Evolutionary conservation across 805 yeast genomes (phyloP), one percentile per base, ranked within the genome.

Genomic region (Candida railenensis): DNA sequence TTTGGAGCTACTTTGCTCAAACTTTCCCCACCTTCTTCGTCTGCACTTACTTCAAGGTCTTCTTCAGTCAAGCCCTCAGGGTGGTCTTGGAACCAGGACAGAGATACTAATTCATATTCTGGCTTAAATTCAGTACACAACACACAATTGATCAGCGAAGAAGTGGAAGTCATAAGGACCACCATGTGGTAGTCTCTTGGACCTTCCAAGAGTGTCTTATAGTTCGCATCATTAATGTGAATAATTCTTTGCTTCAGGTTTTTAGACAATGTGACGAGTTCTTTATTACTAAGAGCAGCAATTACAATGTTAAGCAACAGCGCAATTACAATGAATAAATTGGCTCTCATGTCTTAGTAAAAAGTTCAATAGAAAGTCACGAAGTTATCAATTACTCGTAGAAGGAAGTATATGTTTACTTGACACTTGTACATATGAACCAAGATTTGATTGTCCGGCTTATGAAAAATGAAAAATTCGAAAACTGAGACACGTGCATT

Each of bases 41-140:
- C 57, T n/a, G 47, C 54, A 3, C 45, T 49, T 21, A 72, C 77
- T 40, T 74, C 77, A 37, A 71, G 78, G 48, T 69, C 66, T 3
- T 50, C 53, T 16, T 56, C 57, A 20, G 57, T 49, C 16, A 67
- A 49, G 14, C 76, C 76, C 15, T 63, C 42, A 18, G 89, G 85
- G 56, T 80, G 83, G 37, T 78, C 83, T 34, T 73, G 59, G 46
- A 67, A 59, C 66, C 75, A 77, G 20, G 91, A 83, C 42, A 70
- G 57, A 5, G 88, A 95, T 36, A 89, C 65, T 37, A 66, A 59
- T 15, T 77, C 77, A 57, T 65, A 87, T 37, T 77, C 78, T 2
- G 97, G 96, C 21, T 76, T 81, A 55, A 87, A 77, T 37, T 83
- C 81, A 8, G 69, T 55, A 75, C 99, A 94, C 43, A 87, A 71